Conservation (phyloP, 495 filamentous ascomycete species). For the Penicillium paxilli region DNA sequence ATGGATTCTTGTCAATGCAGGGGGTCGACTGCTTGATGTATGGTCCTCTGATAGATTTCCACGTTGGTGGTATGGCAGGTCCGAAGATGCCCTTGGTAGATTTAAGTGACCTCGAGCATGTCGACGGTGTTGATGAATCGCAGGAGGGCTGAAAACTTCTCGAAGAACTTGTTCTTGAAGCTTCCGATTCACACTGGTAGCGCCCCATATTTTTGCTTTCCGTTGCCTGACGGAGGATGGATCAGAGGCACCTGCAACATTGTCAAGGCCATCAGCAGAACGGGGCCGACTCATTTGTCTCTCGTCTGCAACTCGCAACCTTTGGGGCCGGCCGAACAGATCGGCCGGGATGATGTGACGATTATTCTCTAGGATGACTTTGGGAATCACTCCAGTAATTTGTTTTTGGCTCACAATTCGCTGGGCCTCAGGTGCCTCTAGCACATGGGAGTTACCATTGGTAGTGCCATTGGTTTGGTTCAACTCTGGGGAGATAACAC, state of each 20-base stretch:
- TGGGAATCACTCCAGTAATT: conserved; percentile 65
- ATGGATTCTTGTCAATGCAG: conserved; percentile 8
- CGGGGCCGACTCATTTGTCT: conserved; percentile 15
- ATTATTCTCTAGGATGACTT: conserved; percentile 94
- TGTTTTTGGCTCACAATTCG: conserved; percentile 82
- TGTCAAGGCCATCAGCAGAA: conserved; percentile 17
- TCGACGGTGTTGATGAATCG: conserved; percentile 65
- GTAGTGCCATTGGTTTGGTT: conserved; percentile 21
- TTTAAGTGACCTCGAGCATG: conserved; percentile 63
- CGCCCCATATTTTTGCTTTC: conserved; percentile 75
- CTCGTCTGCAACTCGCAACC: conserved; percentile 31
- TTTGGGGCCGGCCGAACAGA: conserved; percentile 53
- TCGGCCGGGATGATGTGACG: conserved; percentile 90
- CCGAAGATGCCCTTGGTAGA: conserved; percentile 44
- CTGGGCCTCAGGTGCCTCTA: conserved; percentile 42
- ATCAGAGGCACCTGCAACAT: conserved; percentile 14
- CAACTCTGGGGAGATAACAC: conserved; percentile 16
- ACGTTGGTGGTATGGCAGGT: conserved; percentile 32
- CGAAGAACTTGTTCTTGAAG: conserved; percentile 90
- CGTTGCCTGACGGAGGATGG: conserved; percentile 35
- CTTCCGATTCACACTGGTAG: conserved; percentile 88
- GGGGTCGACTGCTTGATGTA: conserved; percentile 25
- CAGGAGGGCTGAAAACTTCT: conserved; percentile 87
- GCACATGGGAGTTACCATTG: conserved; percentile 10
- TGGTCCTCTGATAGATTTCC: conserved; percentile 36